Percentiles rank a stretch among this genome's conserved stretches.
Evolutionary conservation across 768 basidiomycete species (phyloP).

Genomic region (Leccinum barrowsii): DNA sequence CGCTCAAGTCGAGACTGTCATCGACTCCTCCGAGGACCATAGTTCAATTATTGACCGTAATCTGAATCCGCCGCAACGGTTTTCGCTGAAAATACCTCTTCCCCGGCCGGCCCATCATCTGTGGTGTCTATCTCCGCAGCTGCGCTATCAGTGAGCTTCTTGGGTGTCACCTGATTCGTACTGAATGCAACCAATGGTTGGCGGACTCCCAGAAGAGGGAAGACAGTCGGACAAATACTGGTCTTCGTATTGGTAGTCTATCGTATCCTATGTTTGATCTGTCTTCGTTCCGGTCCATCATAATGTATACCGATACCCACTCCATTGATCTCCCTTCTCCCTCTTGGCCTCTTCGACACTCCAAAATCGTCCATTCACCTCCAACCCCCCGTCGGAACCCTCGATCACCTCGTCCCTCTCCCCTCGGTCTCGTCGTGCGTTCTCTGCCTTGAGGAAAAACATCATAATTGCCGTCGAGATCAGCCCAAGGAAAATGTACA

Average conservation of each 20-base stretch:
- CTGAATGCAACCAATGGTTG: background rate
- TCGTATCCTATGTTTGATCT: background rate
- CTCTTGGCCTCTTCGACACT: conserved; percentile 62
- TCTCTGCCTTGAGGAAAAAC: conserved; percentile 53
- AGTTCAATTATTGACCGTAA: background rate
- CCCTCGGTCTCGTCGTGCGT: conserved; percentile 61
- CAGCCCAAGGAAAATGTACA: conserved; percentile 68
- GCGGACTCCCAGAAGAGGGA: background rate
- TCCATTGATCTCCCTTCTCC: conserved; percentile 73
- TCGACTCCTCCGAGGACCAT: background rate
- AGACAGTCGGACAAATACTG: background rate
- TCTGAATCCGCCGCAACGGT: background rate
- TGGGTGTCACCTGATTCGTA: background rate
- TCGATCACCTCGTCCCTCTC: conserved; percentile 66
- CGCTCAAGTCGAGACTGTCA: background rate
- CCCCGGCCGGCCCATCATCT: background rate
- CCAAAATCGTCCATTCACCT: conserved; percentile 54
- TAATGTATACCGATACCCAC: conserved; percentile 67
- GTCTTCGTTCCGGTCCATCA: conserved; percentile 28
- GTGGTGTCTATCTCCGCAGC: background rate
- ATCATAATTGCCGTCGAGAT: conserved; percentile 42
- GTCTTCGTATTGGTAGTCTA: background rate
- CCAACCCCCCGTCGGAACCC: conserved; percentile 32
- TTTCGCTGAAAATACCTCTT: background rate
- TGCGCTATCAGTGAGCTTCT: background rate